Evolutionary conservation across 352 stramenopile genomes (phyloP), one percentile per base, ranked within the genome.

Genomic region (Phytopythium montanum): DNA sequence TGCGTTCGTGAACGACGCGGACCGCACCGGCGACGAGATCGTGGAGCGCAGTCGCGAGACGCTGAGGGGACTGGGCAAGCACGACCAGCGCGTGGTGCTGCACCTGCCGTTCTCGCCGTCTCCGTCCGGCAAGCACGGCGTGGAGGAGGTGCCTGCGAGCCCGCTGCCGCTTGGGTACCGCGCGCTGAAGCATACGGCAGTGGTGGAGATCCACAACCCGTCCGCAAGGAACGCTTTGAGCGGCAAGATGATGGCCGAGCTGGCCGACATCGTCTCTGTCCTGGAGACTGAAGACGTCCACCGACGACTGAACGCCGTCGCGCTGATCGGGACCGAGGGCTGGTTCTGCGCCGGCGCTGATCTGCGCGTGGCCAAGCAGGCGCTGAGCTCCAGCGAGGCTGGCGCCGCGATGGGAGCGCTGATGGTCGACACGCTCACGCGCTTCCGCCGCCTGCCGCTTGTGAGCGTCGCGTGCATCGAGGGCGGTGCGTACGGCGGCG

Each of bases 311-410:
- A 90, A 77, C 42, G 69, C 75, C 0, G 72, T 95, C 3, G 58
- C 95, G 42, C 33, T 92, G 21, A 63, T 69, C 36, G 81, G 83
- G 3, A 76, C 65, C 0, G 76, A 66, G 8, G 77, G 81, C 14
- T 90, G 83, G 75, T 97, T 97, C 67, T 96, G 87, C 51, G 78
- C 87, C 1, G 89, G 89, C 0, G 86, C 87, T 0, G 89, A 97
- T 56, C 67, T 97, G 25, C 73, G 72, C 5, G 76, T 96, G 9
- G 86, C 87, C 5, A 79, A 93, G 61, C 66, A 88, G 48, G 78
- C 92, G 26, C 54, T 97, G 62, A 89, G 72, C 64, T 92, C 84
- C 9, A 70, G 61, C 9, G 76, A 87, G 56, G 80, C 72, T 6
- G 84, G 84, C 7, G 73, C 70, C 5, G 75, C 73, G 5, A 95